Conservation (phyloP, 768 basidiomycete species). For the Leccinum pellstonianum region DNA sequence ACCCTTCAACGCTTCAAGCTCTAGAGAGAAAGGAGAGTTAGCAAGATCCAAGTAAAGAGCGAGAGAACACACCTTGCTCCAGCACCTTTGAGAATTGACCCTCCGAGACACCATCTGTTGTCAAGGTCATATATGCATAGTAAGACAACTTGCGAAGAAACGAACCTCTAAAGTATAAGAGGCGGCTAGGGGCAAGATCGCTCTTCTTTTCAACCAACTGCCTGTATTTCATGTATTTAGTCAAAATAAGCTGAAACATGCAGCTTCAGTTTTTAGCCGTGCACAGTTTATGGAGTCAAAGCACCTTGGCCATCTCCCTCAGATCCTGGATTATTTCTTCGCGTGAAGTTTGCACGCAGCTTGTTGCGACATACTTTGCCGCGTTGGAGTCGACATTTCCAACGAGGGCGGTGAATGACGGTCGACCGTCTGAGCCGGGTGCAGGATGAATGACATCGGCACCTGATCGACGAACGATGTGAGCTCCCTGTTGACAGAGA, state of each 20-base stretch:
- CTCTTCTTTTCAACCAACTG: conserved; percentile 48
- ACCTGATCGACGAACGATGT: conserved; percentile 38
- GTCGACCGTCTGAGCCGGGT: conserved; percentile 73
- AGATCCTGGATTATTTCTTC: conserved; percentile 79
- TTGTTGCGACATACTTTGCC: conserved; percentile 67
- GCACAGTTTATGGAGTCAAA: neutral
- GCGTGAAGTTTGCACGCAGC: conserved; percentile 63
- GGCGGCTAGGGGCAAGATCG: conserved; percentile 54
- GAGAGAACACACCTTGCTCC: conserved; percentile 46
- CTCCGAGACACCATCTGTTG: conserved; percentile 53
- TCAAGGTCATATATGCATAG: conserved; percentile 7
- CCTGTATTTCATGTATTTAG: conserved; percentile 60
- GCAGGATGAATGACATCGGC: conserved; percentile 85
- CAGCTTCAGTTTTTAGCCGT: conserved; percentile 12
- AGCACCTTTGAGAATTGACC: conserved; percentile 51
- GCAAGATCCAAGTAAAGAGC: neutral
- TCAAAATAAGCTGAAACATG: conserved; percentile 46
- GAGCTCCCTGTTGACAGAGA: neutral
- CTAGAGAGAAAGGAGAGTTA: conserved; percentile 32
- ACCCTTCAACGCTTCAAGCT: conserved; percentile 63
- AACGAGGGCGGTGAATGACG: conserved; percentile 80
- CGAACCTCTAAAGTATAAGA: conserved; percentile 77
- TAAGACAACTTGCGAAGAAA: neutral
- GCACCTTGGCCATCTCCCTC: conserved; percentile 59
- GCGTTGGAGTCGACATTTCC: conserved; percentile 75